phyloP scores from a whole-genome alignment of 768 basidiomycete species.

The Pseudohyphozyma bogoriensis region DNA sequence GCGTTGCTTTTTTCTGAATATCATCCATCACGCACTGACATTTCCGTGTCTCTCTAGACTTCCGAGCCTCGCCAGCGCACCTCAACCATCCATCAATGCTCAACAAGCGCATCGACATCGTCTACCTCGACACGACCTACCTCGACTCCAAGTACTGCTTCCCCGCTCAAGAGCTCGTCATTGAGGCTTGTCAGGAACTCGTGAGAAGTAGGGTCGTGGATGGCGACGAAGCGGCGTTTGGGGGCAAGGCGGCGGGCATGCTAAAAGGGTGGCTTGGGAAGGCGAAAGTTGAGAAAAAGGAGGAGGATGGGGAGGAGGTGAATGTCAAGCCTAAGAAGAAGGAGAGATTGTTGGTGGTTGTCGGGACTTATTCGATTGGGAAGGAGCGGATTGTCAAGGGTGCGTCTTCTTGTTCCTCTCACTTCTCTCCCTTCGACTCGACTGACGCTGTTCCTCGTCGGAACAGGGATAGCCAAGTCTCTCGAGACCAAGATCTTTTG shows the following conservation, averaged over 20 bases:
- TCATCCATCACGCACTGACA: background rate
- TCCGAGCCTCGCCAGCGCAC: conserved; percentile 79
- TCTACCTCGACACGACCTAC: conserved; percentile 85
- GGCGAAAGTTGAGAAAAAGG: conserved; percentile 10
- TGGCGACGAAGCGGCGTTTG: conserved; percentile 28
- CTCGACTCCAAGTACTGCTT: conserved; percentile 62
- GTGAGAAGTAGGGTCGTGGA: conserved; percentile 18
- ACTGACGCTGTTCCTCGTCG: conserved; percentile 4
- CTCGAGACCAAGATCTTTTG: conserved; percentile 77
- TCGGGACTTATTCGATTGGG: conserved; percentile 84
- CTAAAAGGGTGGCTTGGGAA: conserved; percentile 32
- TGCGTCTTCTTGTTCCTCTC: conserved; percentile 33
- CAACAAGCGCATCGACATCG: conserved; percentile 69
- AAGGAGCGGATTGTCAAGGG: conserved; percentile 97
- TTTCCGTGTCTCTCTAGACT: conserved; percentile 41
- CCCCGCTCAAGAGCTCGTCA: conserved; percentile 87
- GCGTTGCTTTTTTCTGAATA: background rate
- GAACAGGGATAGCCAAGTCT: conserved; percentile 68
- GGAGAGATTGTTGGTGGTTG: conserved; percentile 28
- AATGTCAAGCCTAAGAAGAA: conserved; percentile 23
- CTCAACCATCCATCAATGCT: conserved; percentile 71
- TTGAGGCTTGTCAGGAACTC: conserved; percentile 81
- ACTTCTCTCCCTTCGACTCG: background rate
- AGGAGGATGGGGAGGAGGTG: conserved; percentile 7
- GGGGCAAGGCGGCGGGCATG: conserved; percentile 20